phyloP scores from a whole-genome alignment of 768 basidiomycete genomes.

The Boletus tomentosulus region DNA sequence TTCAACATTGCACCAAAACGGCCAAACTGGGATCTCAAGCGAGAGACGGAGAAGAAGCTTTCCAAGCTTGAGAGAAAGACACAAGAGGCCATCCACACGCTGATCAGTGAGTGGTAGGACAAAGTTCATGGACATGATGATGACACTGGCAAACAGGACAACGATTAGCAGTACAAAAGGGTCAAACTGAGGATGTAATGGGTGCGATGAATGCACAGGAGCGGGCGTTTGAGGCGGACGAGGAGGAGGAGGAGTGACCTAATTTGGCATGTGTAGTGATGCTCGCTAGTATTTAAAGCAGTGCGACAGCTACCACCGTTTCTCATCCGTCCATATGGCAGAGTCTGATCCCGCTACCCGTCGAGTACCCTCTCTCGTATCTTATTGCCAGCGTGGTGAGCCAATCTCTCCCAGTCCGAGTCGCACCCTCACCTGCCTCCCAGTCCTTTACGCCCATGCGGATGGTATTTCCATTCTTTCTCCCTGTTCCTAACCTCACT shows the following conservation, averaged over 20 bases:
- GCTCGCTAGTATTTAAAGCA: slow-evolving; percentile 12
- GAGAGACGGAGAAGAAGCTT: slow-evolving; percentile 88
- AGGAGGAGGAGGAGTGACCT: slow-evolving; percentile 3
- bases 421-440: slow-evolving; percentile 1
- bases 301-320: background rate
- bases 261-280: slow-evolving; percentile 15
- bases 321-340: slow-evolving; percentile 24
- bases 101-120: slow-evolving; percentile 69
- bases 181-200: slow-evolving; percentile 71
- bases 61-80: slow-evolving; percentile 87
- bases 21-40: slow-evolving; percentile 93
- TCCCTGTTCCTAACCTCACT: slow-evolving; percentile 1
- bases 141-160: slow-evolving; percentile 49
- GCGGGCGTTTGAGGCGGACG: slow-evolving; percentile 35
- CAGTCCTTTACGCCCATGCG: slow-evolving; percentile 58
- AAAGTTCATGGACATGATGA: slow-evolving; percentile 3
- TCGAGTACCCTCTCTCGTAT: slow-evolving; percentile 59
- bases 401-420: slow-evolving; percentile 2
- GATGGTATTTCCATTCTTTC: slow-evolving; percentile 42
- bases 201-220: slow-evolving; percentile 83
- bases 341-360: slow-evolving; percentile 32
- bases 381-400: slow-evolving; percentile 72
- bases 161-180: slow-evolving; percentile 74
- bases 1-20: slow-evolving; percentile 98
- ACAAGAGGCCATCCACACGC: slow-evolving; percentile 85